Percentiles rank a stretch among this genome's conserved stretches.
Evolutionary conservation across 2,329 filamentous ascomycete genomes (phyloP).

Genomic region (Neofusicoccum laricinum): DNA sequence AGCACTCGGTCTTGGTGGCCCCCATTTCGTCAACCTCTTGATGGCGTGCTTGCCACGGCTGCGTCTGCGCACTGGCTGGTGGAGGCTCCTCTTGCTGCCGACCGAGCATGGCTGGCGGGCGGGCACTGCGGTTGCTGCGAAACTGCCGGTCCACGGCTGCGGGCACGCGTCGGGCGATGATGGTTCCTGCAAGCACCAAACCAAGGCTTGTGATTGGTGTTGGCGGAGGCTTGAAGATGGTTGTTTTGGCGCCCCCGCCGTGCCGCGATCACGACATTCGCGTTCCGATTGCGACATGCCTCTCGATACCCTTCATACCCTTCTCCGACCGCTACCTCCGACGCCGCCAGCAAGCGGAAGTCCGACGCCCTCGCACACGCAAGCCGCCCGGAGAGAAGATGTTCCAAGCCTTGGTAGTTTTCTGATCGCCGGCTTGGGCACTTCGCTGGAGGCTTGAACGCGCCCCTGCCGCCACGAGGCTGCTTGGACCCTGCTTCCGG

Average conservation of each 20-base stretch:
- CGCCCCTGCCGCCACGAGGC: neutral
- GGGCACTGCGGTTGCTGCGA: neutral
- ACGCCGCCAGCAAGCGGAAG: neutral
- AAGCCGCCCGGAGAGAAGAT: neutral
- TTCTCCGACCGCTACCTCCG: neutral
- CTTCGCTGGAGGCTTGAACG: neutral
- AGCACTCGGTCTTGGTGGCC: neutral
- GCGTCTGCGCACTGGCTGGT: constrained; percentile 2
- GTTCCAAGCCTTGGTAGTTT: neutral
- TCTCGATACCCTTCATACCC: neutral
- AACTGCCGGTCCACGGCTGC: neutral
- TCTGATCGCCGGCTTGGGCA: neutral
- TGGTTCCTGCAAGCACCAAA: neutral
- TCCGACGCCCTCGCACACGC: neutral
- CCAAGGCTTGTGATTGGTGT: constrained; percentile 9
- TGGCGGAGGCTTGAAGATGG: neutral
- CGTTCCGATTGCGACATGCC: constrained; percentile 3
- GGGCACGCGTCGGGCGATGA: neutral
- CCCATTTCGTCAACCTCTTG: neutral
- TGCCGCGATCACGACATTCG: constrained; percentile 15
- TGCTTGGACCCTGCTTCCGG: neutral
- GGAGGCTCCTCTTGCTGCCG: neutral
- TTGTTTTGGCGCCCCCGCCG: neutral
- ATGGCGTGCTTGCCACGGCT: constrained; percentile 16
- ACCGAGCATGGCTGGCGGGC: neutral